Conservation (phyloP, 108 stramenopile species). For the Cyclotella baltica region DNA sequence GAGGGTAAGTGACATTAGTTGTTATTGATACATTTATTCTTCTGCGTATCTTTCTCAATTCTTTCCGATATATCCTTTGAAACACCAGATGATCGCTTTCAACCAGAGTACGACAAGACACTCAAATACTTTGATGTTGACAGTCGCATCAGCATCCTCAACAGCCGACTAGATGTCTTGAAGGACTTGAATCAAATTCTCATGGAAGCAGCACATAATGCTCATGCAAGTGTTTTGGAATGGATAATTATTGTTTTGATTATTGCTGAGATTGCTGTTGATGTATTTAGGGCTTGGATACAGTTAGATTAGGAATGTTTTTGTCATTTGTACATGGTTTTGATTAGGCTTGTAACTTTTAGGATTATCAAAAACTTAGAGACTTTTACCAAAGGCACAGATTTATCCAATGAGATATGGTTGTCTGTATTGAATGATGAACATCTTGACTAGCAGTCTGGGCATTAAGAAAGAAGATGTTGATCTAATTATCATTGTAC, state of each 20-base stretch:
- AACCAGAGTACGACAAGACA: constrained; percentile 48
- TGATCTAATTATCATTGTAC: no score
- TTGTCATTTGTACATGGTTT: no score
- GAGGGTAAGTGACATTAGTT: constrained; percentile 30
- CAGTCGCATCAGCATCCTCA: constrained; percentile 40
- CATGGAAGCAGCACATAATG: constrained; percentile 58
- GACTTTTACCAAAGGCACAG: no score
- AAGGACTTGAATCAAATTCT: constrained; percentile 53
- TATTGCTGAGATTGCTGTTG: constrained; percentile 42
- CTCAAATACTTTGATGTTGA: constrained; percentile 52
- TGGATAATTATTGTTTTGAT: constrained; percentile 61
- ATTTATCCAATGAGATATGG: no score
- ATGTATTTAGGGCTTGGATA: constrained; percentile 31
- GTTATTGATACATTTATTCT: background rate
- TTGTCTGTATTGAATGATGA: no score
- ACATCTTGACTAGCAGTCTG: no score
- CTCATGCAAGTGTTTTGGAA: constrained; percentile 43
- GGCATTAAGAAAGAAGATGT: no score
- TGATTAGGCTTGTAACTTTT: no score
- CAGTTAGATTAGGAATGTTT: constrained; percentile 19
- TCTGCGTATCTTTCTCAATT: background rate
- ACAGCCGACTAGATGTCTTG: constrained; percentile 47
- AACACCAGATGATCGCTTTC: constrained; percentile 54
- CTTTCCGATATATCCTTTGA: background rate
- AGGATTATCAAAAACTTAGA: no score